phyloP scores from a whole-genome alignment of 169 alveolate genomes.

The Plasmodium coatneyi region DNA sequence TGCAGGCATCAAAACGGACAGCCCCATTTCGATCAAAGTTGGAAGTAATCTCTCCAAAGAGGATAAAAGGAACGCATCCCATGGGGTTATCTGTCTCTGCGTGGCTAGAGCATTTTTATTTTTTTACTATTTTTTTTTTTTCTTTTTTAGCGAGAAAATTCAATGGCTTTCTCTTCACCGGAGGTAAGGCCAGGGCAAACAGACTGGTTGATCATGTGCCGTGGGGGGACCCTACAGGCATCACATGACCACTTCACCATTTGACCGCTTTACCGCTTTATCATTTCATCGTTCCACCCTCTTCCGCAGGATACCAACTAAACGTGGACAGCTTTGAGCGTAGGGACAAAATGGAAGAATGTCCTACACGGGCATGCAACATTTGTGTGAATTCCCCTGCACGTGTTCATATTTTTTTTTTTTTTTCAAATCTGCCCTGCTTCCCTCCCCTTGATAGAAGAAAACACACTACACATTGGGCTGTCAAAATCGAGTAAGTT shows the following conservation, averaged over 20 bases:
- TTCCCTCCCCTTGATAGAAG: not conserved
- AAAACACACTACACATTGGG: conserved; percentile 31
- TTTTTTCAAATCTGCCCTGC: not conserved
- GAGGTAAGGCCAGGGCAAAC: conserved; percentile 3
- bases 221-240: not conserved
- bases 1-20: conserved; percentile 38
- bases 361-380: not conserved
- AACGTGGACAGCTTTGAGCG: conserved; percentile 26
- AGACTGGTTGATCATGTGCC: not conserved
- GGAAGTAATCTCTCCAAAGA: conserved; percentile 28
- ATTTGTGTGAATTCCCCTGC: not conserved
- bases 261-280: not conserved
- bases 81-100: not conserved
- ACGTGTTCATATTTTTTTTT: not conserved
- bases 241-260: too few species aligned
- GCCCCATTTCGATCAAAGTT: conserved; percentile 56
- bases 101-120: not conserved
- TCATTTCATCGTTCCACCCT: not conserved
- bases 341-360: not conserved
- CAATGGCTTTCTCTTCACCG: conserved; percentile 32
- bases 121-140: not conserved
- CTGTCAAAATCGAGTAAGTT: conserved; percentile 38
- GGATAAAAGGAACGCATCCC: not conserved
- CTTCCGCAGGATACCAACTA: conserved; percentile 35
- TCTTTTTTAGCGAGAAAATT: conserved; percentile 34